Evolutionary conservation across 2,329 filamentous ascomycete species (phyloP).

Genomic region (Epichloe gansuensis): DNA sequence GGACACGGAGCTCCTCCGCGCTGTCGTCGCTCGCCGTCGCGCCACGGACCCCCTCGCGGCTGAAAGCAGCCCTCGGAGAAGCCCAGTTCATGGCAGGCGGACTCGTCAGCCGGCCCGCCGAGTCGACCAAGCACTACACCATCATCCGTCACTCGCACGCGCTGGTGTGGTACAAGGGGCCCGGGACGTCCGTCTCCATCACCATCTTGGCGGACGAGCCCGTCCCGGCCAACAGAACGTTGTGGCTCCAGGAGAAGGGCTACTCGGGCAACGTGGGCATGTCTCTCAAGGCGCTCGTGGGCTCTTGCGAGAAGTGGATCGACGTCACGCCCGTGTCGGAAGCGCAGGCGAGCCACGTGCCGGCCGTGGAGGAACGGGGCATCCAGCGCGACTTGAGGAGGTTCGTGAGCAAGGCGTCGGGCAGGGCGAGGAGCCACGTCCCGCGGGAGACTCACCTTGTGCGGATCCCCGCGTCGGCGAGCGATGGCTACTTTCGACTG

Average conservation of each 20-base stretch:
- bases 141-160: conserved; percentile 54
- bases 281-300: conserved; percentile 49
- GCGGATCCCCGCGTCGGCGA: conserved; percentile 47
- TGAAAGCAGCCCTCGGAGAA: conserved; percentile 40
- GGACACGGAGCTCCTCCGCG: conserved; percentile 21
- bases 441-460: conserved; percentile 51
- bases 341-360: conserved; percentile 34
- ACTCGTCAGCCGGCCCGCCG: conserved; percentile 47
- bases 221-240: conserved; percentile 41
- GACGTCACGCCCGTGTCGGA: conserved; percentile 49
- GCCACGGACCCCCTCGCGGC: conserved; percentile 16
- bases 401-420: conserved; percentile 44
- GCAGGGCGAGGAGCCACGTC: conserved; percentile 32
- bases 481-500: conserved; percentile 57
- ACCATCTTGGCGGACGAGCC: conserved; percentile 49
- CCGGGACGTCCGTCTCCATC: conserved; percentile 48
- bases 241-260: conserved; percentile 58
- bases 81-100: conserved; percentile 54
- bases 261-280: conserved; percentile 58
- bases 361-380: conserved; percentile 45
- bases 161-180: conserved; percentile 53
- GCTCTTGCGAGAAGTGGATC: conserved; percentile 47
- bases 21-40: conserved; percentile 8
- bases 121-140: conserved; percentile 52
- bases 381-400: conserved; percentile 55